A percentile compares a stretch with the other conserved stretches of the same genome.
These are phyloP conservation scores for Pezicula rhizophila DNA, from an alignment of 2,329 filamentous ascomycete genomes.

Conservation along the genomic window DNA sequence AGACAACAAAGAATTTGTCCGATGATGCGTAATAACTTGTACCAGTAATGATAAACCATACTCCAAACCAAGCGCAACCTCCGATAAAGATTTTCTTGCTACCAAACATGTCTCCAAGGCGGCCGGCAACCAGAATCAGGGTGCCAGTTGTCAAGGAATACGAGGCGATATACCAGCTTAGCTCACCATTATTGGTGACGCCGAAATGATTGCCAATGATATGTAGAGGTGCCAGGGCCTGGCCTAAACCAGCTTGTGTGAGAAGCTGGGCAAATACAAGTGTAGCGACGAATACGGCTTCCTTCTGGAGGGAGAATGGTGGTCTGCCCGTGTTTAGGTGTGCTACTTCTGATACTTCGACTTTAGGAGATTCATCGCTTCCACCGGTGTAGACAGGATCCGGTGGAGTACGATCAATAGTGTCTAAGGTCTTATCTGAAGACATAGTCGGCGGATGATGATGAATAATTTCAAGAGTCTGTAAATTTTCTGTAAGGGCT, in stretches of 20 bases:
- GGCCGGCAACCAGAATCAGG: slow-evolving; percentile 42
- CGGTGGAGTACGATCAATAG: too few species aligned
- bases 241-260: slow-evolving; percentile 41
- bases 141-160: slow-evolving; percentile 38
- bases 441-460: too few species aligned
- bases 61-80: slow-evolving; percentile 33
- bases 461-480: too few species aligned
- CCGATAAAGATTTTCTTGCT: slow-evolving; percentile 39
- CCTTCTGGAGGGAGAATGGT: too few species aligned
- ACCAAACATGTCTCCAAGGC: slow-evolving; percentile 44
- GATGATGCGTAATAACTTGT: slow-evolving; percentile 8
- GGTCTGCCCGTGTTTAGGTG: too few species aligned
- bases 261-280: slow-evolving; percentile 33
- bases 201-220: slow-evolving; percentile 33
- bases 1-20: slow-evolving; percentile 35
- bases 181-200: background rate
- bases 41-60: slow-evolving; percentile 17
- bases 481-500: too few species aligned
- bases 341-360: too few species aligned
- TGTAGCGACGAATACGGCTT: too few species aligned
- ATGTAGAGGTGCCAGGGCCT: slow-evolving; percentile 40
- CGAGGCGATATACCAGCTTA: background rate
- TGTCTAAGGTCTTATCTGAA: too few species aligned
- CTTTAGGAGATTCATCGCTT: too few species aligned
- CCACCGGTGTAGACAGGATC: too few species aligned